These are phyloP conservation scores for Wickerhamomyces mucosus DNA, from an alignment of 805 yeast species.

Conservation along the genomic window DNA sequence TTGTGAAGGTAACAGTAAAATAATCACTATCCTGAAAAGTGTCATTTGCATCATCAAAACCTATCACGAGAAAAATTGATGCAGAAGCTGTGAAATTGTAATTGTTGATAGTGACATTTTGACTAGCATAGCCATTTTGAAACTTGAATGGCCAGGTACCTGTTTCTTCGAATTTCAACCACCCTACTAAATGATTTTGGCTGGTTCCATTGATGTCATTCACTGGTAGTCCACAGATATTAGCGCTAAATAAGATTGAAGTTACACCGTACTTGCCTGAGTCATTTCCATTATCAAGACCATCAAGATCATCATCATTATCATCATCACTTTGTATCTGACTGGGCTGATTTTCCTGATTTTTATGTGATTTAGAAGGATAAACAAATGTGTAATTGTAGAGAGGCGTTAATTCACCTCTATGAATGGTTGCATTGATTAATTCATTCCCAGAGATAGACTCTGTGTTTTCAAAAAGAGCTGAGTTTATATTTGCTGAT, in stretches of 20 bases:
- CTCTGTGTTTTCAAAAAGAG: too few species aligned
- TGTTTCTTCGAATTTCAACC: slow-evolving; percentile 20
- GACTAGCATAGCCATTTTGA: not conserved
- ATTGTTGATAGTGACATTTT: not conserved
- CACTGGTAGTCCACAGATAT: not conserved
- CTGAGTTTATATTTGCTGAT: too few species aligned
- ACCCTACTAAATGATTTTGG: slow-evolving; percentile 1
- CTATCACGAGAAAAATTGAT: not conserved
- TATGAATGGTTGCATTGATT: too few species aligned
- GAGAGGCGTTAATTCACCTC: too few species aligned
- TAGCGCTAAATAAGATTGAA: not conserved
- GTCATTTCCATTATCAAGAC: too few species aligned
- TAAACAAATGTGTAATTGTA: too few species aligned
- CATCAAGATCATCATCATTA: too few species aligned
- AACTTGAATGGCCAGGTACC: not conserved
- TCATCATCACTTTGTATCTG: too few species aligned
- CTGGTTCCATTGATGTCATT: slow-evolving; percentile 2
- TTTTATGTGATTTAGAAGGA: too few species aligned
- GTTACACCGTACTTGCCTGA: too few species aligned
- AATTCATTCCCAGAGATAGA: too few species aligned
- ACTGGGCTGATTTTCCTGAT: too few species aligned
- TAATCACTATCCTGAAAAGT: not conserved
- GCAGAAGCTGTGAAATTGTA: not conserved
- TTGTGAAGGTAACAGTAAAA: not conserved
- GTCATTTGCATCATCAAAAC: not conserved